Base-by-base conservation (phyloP, 306 rosid species). In the Hylodesmum podocarpum region DNA sequence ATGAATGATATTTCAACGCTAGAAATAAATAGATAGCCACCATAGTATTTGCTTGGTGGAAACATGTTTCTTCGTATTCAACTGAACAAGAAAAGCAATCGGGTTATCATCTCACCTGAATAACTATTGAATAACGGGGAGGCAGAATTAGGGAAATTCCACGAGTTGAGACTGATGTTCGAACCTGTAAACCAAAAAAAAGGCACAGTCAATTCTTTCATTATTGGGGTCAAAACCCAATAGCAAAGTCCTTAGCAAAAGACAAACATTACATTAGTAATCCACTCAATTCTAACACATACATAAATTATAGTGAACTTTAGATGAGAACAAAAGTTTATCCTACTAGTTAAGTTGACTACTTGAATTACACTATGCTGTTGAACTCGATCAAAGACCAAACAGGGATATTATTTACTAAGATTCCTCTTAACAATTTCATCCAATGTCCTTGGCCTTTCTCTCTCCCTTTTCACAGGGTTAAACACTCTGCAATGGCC, bases 111-210 rank as follows among this genome's bases (percentile, higher is more conserved):
- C 88, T 47, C 73, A 90, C 98, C 96, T 92, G 98, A 77, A 92
- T 87, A 78, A 90, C 95, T 76, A 84, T 86, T 55, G 98, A 95
- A 75, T 88, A 92, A 14, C 90, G 80, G 8, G 96, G 97, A 33
- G 98, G 98, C 87, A 92, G 78, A 75, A 81, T 83, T 29, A 90
- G 86, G 24, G 76, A 76, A 55, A 66, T 75, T 43, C 91, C 86
- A 31, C 29, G 34, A 22, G 4, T 34, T n/a, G 96, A 81, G 62
- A 68, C 73, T 6, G 91, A 88, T 66, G 87, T 16, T 62, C 92
- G 91, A 72, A 92, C 88, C 97, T 95, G 92, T 85, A 83, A 81
- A 50, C 27, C 70, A 41, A 41, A 37, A 41, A 37, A 77, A 72
- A 34, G 16, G 41, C 57, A 71, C 29, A 1, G 13, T 43, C 28